Evolutionary conservation across 495 filamentous ascomycete species (phyloP), one percentile per base, ranked within the genome.

Genomic region (Xylaria telfairii): DNA sequence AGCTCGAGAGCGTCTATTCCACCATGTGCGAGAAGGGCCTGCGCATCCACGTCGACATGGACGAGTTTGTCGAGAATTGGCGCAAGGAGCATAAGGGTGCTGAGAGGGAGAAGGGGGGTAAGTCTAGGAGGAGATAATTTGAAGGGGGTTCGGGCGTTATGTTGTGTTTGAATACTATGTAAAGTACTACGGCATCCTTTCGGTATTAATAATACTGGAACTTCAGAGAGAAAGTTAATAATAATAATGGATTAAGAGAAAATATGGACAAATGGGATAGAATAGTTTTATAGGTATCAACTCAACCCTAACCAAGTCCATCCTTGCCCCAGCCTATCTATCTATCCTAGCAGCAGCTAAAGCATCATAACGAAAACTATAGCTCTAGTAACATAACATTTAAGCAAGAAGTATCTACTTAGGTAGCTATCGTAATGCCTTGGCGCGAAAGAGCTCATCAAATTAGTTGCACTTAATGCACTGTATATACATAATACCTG

Each of bases 1-100:
- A 91, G 75, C 79, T 92, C 54, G 87, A 87, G 71, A 88, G 88
- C 34, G 83, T 84, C 19, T 76, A 78, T n/a, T 72, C 73, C 46
- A 77, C 74, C 6, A 75, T 86, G 71, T 74, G 57, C 51, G 73
- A 72, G 46, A 84, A 79, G 76, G 81, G 83, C n/a, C 57, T 84
- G 64, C 73, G 84, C 26, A 76, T 84, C 1, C 77, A 80, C 67
- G 80, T 84, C 5, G 84, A 85, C 30, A 74, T 85, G 76, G 75
- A 81, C 41, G 83, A 78, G 46, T 83, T 83, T 69, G 68, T 77
- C 32, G 76, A 72, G 69, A 68, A 54, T 32, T 79, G 78, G 80
- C 71, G 76, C 10, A 70, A 46, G 26, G 70, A 72, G 26, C 68
- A 65, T 21, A 77, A 74, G 65, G 75, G 59, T 49, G 67, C 9